Base-by-base conservation (phyloP, 2,329 filamentous ascomycete genomes). In the Cadophora luteo-olivacea region DNA sequence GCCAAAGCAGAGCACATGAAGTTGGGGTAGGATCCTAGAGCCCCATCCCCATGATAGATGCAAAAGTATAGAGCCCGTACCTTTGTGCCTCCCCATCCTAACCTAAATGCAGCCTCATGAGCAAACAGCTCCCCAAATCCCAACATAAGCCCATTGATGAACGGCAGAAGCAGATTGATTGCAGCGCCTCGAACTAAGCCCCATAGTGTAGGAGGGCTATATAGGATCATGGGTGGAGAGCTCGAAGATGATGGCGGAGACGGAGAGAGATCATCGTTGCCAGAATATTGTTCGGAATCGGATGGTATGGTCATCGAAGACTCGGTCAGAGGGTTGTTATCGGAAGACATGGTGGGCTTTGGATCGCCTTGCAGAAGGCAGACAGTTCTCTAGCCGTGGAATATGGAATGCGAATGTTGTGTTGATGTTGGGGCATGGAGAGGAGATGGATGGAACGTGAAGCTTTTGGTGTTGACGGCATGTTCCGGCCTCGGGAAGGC, bases 71-170 rank as follows among this genome's bases (percentile, higher is more conserved):
- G 16, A 60, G 33, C 24, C 33, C 87, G 58, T 85, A 97, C 96
- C 89, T 96, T 97, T 69, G 96, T 98, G 65, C 91, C 91, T 72
- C 92, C 90, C 96, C 96, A 99, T 69, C 96, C 96, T 75, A 98
- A 83, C 76, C 95, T 85, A 78, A 95, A 99, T 1, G 96, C 96
- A 62, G 93, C 91, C 83, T 99, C 96, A 78, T 99, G 96, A 65
- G 96, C 96, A 80, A 99, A 95, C 63, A 99, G 82, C 82, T 99
- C 96, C 74, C 96, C 96, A 77, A 99, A 97, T 1, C 96, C 96
- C 77, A 99, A 82, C 96, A 99, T 99, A 84, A 99, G 87, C 58
- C 96, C 96, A 82, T 99, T 99, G 77, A 99, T 89, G 77, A 99
- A 99, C 0, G 96, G 96, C 24, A 99, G 82, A 0, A 99, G 77